Evolutionary conservation across 768 basidiomycete genomes (phyloP).

Genomic region (Lactarius psammicola): DNA sequence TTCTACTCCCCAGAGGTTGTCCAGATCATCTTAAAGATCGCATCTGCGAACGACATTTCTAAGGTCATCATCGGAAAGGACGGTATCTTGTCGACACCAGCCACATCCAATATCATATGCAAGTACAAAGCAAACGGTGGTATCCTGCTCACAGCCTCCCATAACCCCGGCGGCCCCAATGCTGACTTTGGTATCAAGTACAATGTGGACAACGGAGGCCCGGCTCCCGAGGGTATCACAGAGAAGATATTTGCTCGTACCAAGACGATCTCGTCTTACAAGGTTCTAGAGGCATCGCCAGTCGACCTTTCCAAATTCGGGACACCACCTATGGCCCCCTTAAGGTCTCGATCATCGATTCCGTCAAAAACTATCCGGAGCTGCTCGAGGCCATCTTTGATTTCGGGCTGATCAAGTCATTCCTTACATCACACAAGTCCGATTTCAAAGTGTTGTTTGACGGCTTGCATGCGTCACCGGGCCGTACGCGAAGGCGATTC

Average conservation of each 20-base stretch:
- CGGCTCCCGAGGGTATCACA: slow-evolving; percentile 95
- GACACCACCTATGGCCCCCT: slow-evolving; percentile 78
- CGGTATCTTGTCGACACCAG: slow-evolving; percentile 93
- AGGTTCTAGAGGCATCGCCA: slow-evolving; percentile 70
- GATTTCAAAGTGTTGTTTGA: slow-evolving; percentile 91
- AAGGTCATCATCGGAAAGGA: slow-evolving; percentile 93
- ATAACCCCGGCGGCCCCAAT: slow-evolving; percentile 98
- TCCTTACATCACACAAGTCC: slow-evolving; percentile 66
- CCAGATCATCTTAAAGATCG: slow-evolving; percentile 91
- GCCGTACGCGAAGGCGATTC: slow-evolving; percentile 88
- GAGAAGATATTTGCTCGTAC: slow-evolving; percentile 92
- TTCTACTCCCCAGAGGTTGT: slow-evolving; percentile 87
- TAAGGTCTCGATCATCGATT: slow-evolving; percentile 89
- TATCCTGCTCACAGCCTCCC: slow-evolving; percentile 93
- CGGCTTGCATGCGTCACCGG: slow-evolving; percentile 94
- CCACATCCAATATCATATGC: slow-evolving; percentile 92
- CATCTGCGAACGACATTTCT: slow-evolving; percentile 88
- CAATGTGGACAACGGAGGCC: slow-evolving; percentile 96
- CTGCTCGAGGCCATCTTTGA: slow-evolving; percentile 91
- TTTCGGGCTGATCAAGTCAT: slow-evolving; percentile 86
- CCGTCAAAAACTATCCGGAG: slow-evolving; percentile 82
- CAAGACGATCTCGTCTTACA: slow-evolving; percentile 83
- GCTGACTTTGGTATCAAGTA: slow-evolving; percentile 99
- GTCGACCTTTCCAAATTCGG: slow-evolving; percentile 84
- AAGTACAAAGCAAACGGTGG: slow-evolving; percentile 96